Evolutionary conservation across 805 yeast genomes (phyloP), one percentile per base, ranked within the genome.

Genomic region (Torulaspora indica): DNA sequence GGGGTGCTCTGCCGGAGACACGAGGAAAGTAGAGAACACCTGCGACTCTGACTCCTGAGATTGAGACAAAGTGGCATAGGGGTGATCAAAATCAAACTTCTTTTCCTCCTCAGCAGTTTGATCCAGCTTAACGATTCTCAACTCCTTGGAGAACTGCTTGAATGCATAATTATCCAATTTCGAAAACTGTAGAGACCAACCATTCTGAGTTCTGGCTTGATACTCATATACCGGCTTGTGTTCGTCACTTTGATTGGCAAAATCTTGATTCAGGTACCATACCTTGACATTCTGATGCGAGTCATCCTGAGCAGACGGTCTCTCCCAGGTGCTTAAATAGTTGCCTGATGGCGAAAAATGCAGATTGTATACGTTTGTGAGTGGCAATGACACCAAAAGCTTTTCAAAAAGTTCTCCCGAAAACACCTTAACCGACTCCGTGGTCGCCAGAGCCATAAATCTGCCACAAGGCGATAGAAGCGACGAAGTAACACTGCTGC

Each of bases 1-100:
- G 41, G 96, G 93, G 61, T 85, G 86, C 60, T 80, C 79, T 37
- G 98, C 97, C 2, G 95, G 96, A 23, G 95, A 83, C 82, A 70
- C 58, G 76, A 76, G 69, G 84, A 87, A 57, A 13, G 62, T 60
- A 4, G 61, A 47, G 34, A 65, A 59, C 7, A 43, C 53, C 49
- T 52, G 59, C 77, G 76, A 47, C 73, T 78, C 48, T 73, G 65
- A 59, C 25, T 47, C 44, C 40, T 53, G 54, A 13, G 43, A 44
- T 71, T 47, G 58, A 29, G 50, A 71, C 52, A 82, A 76, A 51
- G 76, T 76, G 54, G 81, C 76, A 60, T 77, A 70, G 8, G 87
- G 82, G 52, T 77, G 78, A 46, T 64, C 66, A 45, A 73, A 70
- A 50, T 72, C 69, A 40, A 68, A 57, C 27, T 69, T 63, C 46